Evolutionary conservation across 148 eudicot species (phyloP).

Genomic region (Drosera capensis): DNA sequence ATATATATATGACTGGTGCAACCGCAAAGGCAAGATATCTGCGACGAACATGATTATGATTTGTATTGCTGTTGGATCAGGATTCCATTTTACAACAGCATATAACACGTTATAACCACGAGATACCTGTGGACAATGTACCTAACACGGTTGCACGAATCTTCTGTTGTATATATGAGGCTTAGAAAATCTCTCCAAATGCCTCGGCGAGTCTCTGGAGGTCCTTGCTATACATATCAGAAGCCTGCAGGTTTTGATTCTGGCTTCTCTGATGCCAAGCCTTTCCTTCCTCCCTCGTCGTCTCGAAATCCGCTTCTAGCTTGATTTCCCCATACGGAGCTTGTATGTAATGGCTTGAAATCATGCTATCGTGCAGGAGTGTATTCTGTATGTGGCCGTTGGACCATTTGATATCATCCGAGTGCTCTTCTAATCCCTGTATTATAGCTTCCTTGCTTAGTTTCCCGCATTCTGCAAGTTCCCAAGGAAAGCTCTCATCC

Average conservation of each 20-base stretch:
- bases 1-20: too few species aligned
- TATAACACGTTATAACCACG: too few species aligned
- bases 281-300: slow-evolving; percentile 5
- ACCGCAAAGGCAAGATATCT: too few species aligned
- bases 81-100: too few species aligned
- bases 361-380: too few species aligned
- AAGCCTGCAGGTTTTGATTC: slow-evolving; percentile 14
- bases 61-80: too few species aligned
- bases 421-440: slow-evolving; percentile 2
- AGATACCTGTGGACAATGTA: too few species aligned
- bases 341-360: too few species aligned
- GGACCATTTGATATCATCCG: slow-evolving; percentile 62
- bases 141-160: too few species aligned
- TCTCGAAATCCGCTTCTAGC: slow-evolving; percentile 17
- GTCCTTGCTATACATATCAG: slow-evolving; percentile 40
- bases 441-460: neutral
- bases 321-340: slow-evolving; percentile 34
- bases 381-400: too few species aligned
- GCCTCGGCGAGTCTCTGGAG: slow-evolving; percentile 55
- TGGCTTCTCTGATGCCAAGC: slow-evolving; percentile 26
- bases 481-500: slow-evolving; percentile 36
- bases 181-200: slow-evolving; percentile 59
- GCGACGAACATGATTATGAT: too few species aligned
- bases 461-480: slow-evolving; percentile 8
- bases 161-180: neutral